Evolutionary conservation across 2,329 filamentous ascomycete species (phyloP).

Genomic region (Stachybotrys chartarum): DNA sequence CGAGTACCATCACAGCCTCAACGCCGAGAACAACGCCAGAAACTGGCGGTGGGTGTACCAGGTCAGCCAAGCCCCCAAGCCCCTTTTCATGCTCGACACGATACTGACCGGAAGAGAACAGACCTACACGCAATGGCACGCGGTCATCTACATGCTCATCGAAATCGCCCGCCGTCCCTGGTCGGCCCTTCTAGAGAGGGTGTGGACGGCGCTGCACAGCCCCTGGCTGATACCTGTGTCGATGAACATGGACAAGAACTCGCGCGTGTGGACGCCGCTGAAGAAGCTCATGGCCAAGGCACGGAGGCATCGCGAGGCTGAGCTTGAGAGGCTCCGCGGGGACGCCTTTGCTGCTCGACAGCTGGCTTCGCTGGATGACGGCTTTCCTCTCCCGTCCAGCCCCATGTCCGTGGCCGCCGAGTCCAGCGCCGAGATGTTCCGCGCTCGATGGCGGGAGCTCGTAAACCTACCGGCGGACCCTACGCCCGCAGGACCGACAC

Average conservation of each 20-base stretch:
- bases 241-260: slow-evolving; percentile 16
- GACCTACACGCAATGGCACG: slow-evolving; percentile 53
- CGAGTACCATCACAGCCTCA: slow-evolving; percentile 49
- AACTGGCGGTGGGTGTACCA: slow-evolving; percentile 51
- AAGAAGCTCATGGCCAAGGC: slow-evolving; percentile 30
- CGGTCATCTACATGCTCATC: slow-evolving; percentile 48
- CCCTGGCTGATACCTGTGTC: slow-evolving; percentile 26
- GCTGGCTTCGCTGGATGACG: slow-evolving; percentile 20
- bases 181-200: slow-evolving; percentile 37
- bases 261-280: slow-evolving; percentile 33
- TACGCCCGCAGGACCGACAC: neutral
- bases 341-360: slow-evolving; percentile 15
- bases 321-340: slow-evolving; percentile 24
- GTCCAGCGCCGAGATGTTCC: slow-evolving; percentile 15
- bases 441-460: slow-evolving; percentile 24
- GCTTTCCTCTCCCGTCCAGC: slow-evolving; percentile 18
- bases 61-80: too few relatives aligned
- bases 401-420: slow-evolving; percentile 16
- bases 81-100: too few relatives aligned
- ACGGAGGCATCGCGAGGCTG: slow-evolving; percentile 24
- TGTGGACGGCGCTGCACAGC: slow-evolving; percentile 40
- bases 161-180: slow-evolving; percentile 39
- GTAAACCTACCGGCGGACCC: slow-evolving; percentile 3
- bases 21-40: slow-evolving; percentile 37
- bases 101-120: slow-evolving; percentile 17